Percentiles rank a stretch among this genome's conserved stretches.
Evolutionary conservation across 139 green algal genomes (phyloP).

Genomic region (Limnomonas spitsbergensis): DNA sequence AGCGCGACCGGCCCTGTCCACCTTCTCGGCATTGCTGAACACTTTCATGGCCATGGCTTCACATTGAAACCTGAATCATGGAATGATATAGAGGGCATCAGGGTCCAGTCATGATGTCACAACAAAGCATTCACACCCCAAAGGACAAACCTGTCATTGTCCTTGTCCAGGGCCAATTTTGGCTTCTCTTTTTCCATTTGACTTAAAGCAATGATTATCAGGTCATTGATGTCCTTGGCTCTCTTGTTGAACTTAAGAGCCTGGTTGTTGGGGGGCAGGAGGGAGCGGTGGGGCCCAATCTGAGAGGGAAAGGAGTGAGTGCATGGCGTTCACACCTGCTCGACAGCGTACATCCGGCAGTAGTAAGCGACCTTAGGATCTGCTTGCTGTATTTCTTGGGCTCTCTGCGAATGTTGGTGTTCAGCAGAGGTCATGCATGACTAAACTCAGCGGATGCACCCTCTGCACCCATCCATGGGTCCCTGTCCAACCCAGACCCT

Average conservation of each 20-base stretch:
- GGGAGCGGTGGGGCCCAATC: no score
- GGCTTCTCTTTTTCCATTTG: constrained; percentile 62
- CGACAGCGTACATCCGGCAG: constrained; percentile 69
- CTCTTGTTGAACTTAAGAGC: constrained; percentile 56
- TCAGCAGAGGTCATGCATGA: not conserved
- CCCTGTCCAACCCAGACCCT: not conserved
- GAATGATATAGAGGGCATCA: no score
- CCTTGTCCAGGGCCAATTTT: constrained; percentile 36
- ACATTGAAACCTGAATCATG: constrained; percentile 45
- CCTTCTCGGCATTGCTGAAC: constrained; percentile 61
- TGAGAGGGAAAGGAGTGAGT: no score
- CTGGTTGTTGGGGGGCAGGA: no score
- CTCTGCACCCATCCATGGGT: not conserved
- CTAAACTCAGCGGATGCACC: not conserved
- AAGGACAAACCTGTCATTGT: constrained; percentile 15
- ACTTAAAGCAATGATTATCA: constrained; percentile 47
- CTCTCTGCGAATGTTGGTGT: no score
- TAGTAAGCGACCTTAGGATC: constrained; percentile 80
- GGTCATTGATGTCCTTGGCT: constrained; percentile 56
- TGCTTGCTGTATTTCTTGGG: constrained; percentile 63
- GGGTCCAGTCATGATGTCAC: no score
- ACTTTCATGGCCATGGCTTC: constrained; percentile 74
- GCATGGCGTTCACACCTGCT: constrained; percentile 64
- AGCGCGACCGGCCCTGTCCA: constrained; percentile 61
- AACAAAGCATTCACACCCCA: no score